Base-by-base conservation (phyloP, 2,329 filamentous ascomycete species). In the Botrytis fragariae region DNA sequence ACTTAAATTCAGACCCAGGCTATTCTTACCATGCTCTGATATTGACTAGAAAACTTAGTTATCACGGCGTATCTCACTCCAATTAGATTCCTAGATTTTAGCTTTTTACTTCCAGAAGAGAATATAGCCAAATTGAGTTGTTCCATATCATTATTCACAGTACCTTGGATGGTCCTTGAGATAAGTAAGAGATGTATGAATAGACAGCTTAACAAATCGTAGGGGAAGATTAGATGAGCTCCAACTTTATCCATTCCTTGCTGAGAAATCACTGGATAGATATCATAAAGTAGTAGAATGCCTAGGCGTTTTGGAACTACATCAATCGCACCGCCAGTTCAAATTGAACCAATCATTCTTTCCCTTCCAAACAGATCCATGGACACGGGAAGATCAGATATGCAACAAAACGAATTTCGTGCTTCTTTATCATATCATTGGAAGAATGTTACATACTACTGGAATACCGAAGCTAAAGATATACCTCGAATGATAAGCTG, bases 261-360 rank as follows among this genome's bases (percentile, higher is more conserved):
- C 14, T 57, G 51, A 32, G 51, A 12, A 8, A 9, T 29, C 3
- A 57, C 51, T 29, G n/a, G 51, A 4, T 29, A 29, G 16, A 18
- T 29, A 18, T 18, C 14, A 29, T 18, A 29, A 29, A 6, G 18
- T 7, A 29, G 3, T 8, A 29, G n/a, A 57, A 29, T 29, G 3
- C 12, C n/a, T 10, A 14, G 3, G 6, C 16, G 6, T 57, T n/a
- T 4, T n/a, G 7, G 3, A 48, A 10, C 20, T 48, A 9, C 20
- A 10, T 0, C 45, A 25, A 48, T 25, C 3, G 1, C 20, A 48
- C 7, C 3, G 4, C 8, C 4, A 48, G 4, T 0, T 48, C 20
- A 9, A 3, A 48, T 25, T 48, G 20, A 10, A 10, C 45, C 20
- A 22, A 51, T 9, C 22, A 22, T 1, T 4, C 1, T 7, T 14